Percentiles rank a stretch among this genome's conserved stretches.
phyloP scores from a whole-genome alignment of 2,329 filamentous ascomycete genomes.

The Dactylellina haptotyla region DNA sequence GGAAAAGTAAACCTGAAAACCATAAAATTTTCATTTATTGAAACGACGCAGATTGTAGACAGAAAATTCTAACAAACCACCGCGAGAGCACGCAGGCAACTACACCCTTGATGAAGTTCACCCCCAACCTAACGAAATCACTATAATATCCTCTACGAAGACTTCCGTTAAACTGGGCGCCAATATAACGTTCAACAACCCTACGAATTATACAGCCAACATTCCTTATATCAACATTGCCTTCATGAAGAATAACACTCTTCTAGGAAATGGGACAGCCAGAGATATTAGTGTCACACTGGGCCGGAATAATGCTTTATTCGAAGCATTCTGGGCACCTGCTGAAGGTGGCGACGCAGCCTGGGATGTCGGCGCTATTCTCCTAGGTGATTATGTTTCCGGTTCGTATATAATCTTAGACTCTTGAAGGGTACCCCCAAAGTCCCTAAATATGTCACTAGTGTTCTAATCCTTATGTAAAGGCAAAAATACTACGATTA shows the following conservation, averaged over 20 bases:
- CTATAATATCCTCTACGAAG: conserved; percentile 76
- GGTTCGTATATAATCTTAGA: conserved; percentile 66
- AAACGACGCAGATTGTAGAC: background rate
- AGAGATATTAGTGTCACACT: conserved; percentile 71
- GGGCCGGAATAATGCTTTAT: conserved; percentile 76
- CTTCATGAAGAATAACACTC: conserved; percentile 75
- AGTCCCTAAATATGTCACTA: background rate
- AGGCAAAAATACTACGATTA: conserved; percentile 83
- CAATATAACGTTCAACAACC: conserved; percentile 85
- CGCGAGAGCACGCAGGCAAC: conserved; percentile 66
- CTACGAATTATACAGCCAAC: conserved; percentile 82
- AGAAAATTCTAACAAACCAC: conserved; percentile 54
- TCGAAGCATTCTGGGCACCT: conserved; percentile 80
- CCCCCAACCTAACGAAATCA: conserved; percentile 76
- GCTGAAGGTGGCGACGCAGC: conserved; percentile 71
- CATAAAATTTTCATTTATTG: background rate
- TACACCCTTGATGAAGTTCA: conserved; percentile 65
- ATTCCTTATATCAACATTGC: conserved; percentile 84
- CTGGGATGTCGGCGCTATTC: conserved; percentile 71
- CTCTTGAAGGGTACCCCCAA: background rate
- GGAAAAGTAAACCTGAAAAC: too few relatives aligned
- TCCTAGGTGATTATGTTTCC: conserved; percentile 87
- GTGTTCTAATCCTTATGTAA: background rate
- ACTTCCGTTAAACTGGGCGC: conserved; percentile 77
- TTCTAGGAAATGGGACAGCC: conserved; percentile 79